Percentiles rank a stretch among this genome's conserved stretches.
Conservation (phyloP, 331 rosid species). For the Malus hybrid region DNA sequence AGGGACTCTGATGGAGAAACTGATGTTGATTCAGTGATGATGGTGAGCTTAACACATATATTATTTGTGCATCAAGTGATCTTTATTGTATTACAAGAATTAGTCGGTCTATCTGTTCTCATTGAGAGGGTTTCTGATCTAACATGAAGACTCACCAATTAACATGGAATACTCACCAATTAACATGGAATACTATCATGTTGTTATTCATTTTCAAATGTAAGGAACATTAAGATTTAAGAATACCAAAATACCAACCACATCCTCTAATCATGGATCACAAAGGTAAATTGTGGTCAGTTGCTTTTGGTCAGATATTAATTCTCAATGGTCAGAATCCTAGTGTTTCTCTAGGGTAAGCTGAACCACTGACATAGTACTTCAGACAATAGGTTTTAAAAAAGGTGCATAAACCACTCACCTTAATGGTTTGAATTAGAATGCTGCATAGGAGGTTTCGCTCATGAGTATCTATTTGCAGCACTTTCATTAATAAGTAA, state of each 20-base stretch:
- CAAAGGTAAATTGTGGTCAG: not conserved
- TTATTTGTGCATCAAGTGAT: not conserved
- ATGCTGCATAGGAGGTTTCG: not conserved
- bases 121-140: not conserved
- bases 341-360: not conserved
- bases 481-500: not conserved
- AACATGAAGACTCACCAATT: not conserved
- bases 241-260: not conserved
- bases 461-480: not conserved
- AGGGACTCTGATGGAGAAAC: constrained; percentile 75
- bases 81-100: not conserved
- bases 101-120: not conserved
- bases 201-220: constrained; percentile 1
- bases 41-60: constrained; percentile 50
- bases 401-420: not conserved
- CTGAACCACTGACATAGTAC: not conserved
- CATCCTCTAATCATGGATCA: not conserved
- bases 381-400: not conserved
- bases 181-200: not conserved
- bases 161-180: not conserved
- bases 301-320: not conserved
- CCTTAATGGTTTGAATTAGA: not conserved
- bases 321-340: not conserved
- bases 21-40: constrained; percentile 76
- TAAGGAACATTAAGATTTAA: not conserved